These are phyloP conservation scores for Larix kaempferi DNA, from an alignment of 75 land plant genomes.

Conservation along the genomic window DNA sequence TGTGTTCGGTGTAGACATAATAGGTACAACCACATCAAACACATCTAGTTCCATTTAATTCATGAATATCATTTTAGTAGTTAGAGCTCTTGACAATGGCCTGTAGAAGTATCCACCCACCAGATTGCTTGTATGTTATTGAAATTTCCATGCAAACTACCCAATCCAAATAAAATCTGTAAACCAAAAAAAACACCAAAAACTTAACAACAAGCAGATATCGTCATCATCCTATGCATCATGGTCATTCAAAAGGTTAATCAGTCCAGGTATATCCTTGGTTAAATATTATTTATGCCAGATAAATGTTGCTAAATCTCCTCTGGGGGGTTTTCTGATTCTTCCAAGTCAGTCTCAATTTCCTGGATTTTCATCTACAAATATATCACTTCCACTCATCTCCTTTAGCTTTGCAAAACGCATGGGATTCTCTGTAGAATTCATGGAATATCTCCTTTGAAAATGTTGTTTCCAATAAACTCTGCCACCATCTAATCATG, in stretches of 20 bases:
- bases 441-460: too few relatives aligned
- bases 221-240: neutral
- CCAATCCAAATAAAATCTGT: neutral
- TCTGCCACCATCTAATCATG: too few relatives aligned
- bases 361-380: too few relatives aligned
- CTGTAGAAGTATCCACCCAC: neutral
- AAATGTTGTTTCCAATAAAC: too few relatives aligned
- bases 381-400: too few relatives aligned
- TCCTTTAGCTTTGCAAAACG: too few relatives aligned
- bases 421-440: too few relatives aligned
- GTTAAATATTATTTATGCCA: constrained; percentile 31
- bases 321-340: too few relatives aligned
- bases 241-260: constrained; percentile 3
- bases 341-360: too few relatives aligned
- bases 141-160: neutral
- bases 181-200: neutral
- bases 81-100: neutral
- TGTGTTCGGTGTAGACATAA: neutral
- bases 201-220: neutral
- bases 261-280: neutral
- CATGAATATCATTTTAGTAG: neutral
- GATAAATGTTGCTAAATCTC: constrained; percentile 79
- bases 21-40: neutral
- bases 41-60: neutral
- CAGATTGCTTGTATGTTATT: neutral